These are phyloP conservation scores for Strobilomyces echinocephalus DNA, from an alignment of 768 basidiomycete genomes.

Conservation along the genomic window DNA sequence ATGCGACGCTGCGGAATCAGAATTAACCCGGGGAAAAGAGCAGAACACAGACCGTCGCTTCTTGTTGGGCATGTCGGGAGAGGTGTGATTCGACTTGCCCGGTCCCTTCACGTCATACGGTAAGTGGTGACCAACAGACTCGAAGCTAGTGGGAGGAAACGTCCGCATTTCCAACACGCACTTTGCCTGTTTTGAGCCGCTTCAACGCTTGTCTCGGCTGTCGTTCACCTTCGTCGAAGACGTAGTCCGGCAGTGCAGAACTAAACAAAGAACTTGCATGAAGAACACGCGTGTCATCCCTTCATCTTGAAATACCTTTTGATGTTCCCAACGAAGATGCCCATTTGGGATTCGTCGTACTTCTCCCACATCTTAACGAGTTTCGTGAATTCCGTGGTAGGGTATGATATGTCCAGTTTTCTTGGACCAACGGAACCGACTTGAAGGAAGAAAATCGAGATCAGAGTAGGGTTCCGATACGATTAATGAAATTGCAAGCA, in stretches of 20 bases:
- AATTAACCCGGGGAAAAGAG: constrained; percentile 7
- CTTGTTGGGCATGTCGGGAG: constrained; percentile 74
- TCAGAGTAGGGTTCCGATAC: constrained; percentile 16
- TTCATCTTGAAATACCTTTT: constrained; percentile 56
- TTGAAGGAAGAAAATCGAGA: constrained; percentile 31
- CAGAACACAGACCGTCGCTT: constrained; percentile 66
- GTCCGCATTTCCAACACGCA: constrained; percentile 31
- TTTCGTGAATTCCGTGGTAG: constrained; percentile 91
- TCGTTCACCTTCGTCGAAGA: constrained; percentile 78
- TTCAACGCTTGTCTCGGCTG: constrained; percentile 68
- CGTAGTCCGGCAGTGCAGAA: constrained; percentile 71
- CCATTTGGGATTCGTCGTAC: constrained; percentile 89
- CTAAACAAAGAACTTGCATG: constrained; percentile 37
- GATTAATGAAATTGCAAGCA: constrained; percentile 28
- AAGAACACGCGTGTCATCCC: constrained; percentile 12
- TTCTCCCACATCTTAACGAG: constrained; percentile 94
- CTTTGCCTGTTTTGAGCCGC: constrained; percentile 61
- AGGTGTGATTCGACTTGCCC: constrained; percentile 56
- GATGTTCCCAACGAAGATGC: constrained; percentile 89
- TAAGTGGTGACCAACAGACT: constrained; percentile 21
- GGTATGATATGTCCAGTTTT: constrained; percentile 93
- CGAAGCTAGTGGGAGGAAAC: constrained; percentile 10
- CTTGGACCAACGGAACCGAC: constrained; percentile 75
- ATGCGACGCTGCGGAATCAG: constrained; percentile 29
- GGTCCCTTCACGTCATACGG: constrained; percentile 45